Base-by-base conservation (phyloP, 805 yeast genomes). In the Pichia kluyveri region DNA sequence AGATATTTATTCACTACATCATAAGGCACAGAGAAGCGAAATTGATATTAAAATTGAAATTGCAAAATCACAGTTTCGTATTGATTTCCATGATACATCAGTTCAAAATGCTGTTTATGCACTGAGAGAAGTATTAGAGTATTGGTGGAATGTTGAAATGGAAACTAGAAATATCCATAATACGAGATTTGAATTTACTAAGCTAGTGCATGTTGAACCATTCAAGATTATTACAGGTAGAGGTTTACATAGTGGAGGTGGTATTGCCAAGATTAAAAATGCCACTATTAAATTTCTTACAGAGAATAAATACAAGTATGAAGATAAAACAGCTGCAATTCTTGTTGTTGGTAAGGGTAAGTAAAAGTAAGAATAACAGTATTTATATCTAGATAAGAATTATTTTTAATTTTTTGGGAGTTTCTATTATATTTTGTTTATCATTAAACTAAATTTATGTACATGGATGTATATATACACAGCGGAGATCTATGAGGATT, bases 61-160 rank as follows among this genome's bases (percentile, higher is more conserved):
- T 5, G 65, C 62, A 0, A 30, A 37, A 9, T 45, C 52, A 47
- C 19, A 62, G 39, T 56, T 57, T 41, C 52, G 39, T 15, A 28
- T 82, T 3, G 91, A 85, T 63, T 69, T 83, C 8, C 93, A 85
- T 60, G 71, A 74, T 0, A 70, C 72, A 47, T 60, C 63, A 9
- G 78, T 78, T 10, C 54, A 65, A 0, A 71, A 69, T 32, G 87
- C 89, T 0, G 53, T 71, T 8, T 46, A 49, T 1, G 59, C 73
- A 1, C 63, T 73, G 1, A 48, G 58, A 6, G 43, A 38, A 11
- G 73, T 72, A 0, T 57, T 82, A 3, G 40, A 56, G 0, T 62
- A 59, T 5, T 85, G 93, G 93, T 85, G 91, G 91, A 51, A 58
- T 1, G 68, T 67, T 26, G 91, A 85, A 59, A 38, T 71, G 18